Base-by-base conservation (phyloP, 2,329 filamentous ascomycete genomes). In the Penicillium concentricum region DNA sequence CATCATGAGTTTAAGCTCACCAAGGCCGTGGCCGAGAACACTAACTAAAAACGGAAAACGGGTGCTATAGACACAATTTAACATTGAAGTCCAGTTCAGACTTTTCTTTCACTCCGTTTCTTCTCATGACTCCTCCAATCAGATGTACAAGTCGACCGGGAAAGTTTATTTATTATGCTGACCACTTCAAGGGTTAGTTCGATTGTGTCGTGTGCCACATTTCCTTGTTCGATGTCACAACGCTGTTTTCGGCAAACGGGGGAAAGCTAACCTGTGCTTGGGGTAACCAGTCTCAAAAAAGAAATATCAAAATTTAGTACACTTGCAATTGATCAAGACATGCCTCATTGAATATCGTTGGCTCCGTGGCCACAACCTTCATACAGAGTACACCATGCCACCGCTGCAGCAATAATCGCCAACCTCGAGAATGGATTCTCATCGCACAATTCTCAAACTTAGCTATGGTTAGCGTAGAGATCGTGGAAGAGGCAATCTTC, bases 391-490 rank as follows among this genome's bases (percentile, higher is more conserved):
- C 59, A 44, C 24, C 60, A 62, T 30, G 42, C 52, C 42, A 26
- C 61, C 10, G 24, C 51, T 12, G 55, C 53, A 5, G 53, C 41
- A 12, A 28, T 8, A 47, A 39, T 22, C 13, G 32, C 58, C 26
- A 42, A 44, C 1, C 26, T 57, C 5, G 60, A 51, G 10, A 42
- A 39, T 35, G 48, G 45, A 46, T 62, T 28, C 28, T 62, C 22
- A 12, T 32, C 3, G 20, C 16, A 3, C 45, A 43, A 32, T 24
- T 51, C 2, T 15, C 45, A 15, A 34, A 16, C n/a, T 44, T 26
- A 38, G 32, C 22, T 5, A 8, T 39, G n/a, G 51, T 22, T 57
- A 35, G 22, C 43, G 52, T 12, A 38, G 49, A 2, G 39, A 39
- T 38, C 16, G 22, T 6, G 50, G 42, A 2, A 13, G 54, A 0